Percentiles rank a stretch among this genome's conserved stretches.
Conservation (phyloP, 768 basidiomycete species). For the Steccherinum ochraceum region DNA sequence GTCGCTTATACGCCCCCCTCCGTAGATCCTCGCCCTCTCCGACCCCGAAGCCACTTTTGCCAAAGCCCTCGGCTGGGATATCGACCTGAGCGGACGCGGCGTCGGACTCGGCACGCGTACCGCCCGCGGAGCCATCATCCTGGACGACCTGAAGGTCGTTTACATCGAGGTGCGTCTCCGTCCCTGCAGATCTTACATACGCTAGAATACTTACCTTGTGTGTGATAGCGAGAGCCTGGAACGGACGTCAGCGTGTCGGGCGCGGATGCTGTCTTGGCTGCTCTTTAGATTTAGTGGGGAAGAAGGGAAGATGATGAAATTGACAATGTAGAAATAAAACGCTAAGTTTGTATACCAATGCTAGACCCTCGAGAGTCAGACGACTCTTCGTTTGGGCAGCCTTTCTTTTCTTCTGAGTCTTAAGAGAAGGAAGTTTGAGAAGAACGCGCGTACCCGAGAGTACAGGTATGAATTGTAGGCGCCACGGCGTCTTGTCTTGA, state of each 20-base stretch:
- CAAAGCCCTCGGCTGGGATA: conserved; percentile 37
- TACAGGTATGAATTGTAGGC: too few species aligned
- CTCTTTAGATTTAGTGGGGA: conserved; percentile 18
- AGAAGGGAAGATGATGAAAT: background rate
- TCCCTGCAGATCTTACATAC: background rate
- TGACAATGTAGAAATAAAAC: background rate
- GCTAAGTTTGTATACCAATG: too few species aligned
- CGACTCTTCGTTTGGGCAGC: too few species aligned
- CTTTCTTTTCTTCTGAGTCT: too few species aligned
- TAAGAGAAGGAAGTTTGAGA: too few species aligned
- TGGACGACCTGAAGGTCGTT: conserved; percentile 67
- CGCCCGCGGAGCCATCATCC: conserved; percentile 52
- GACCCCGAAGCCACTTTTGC: conserved; percentile 32
- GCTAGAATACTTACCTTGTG: background rate
- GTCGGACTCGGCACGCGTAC: conserved; percentile 32
- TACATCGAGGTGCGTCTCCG: conserved; percentile 39
- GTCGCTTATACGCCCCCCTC: background rate
- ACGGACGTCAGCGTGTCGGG: conserved; percentile 30
- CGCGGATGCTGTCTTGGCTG: conserved; percentile 36
- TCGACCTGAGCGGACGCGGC: conserved; percentile 40
- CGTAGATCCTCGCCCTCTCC: conserved; percentile 28
- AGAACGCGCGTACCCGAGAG: too few species aligned
- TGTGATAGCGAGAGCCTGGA: conserved; percentile 25
- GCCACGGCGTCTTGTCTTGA: too few species aligned
- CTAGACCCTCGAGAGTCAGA: too few species aligned